These are phyloP conservation scores for Gossypium thurberi DNA, from an alignment of 345 rosid genomes.

Conservation along the genomic window DNA sequence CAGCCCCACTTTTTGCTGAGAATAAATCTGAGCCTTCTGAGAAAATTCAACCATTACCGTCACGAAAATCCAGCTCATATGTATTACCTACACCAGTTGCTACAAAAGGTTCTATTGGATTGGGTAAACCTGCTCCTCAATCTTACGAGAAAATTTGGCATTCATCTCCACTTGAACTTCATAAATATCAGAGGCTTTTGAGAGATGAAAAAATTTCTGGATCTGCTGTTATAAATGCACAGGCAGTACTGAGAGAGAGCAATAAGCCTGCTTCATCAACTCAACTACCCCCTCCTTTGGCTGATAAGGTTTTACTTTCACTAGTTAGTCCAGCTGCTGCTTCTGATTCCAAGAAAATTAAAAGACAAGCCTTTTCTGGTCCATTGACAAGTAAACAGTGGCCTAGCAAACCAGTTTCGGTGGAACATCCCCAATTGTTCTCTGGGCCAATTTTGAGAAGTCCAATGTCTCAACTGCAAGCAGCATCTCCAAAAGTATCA, in stretches of 20 bases:
- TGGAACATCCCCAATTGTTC: conserved; percentile 41
- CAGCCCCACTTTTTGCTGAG: conserved; percentile 74
- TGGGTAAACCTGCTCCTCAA: conserved; percentile 27
- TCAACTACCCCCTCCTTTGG: conserved; percentile 51
- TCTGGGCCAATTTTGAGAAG: conserved; percentile 69
- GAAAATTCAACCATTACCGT: conserved; percentile 41
- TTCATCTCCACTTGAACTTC: conserved; percentile 73
- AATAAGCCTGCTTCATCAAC: conserved; percentile 35
- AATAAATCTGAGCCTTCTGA: conserved; percentile 43
- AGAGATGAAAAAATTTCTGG: conserved; percentile 39
- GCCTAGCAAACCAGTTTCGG: conserved; percentile 34
- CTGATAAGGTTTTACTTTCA: conserved; percentile 45
- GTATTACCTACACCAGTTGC: conserved; percentile 82
- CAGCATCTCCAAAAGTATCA: conserved; percentile 48
- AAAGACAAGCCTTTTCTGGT: conserved; percentile 73
- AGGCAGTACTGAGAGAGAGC: conserved; percentile 53
- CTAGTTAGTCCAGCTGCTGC: conserved; percentile 31
- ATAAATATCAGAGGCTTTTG: conserved; percentile 19
- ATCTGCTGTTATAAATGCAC: conserved; percentile 25
- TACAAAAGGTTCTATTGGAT: conserved; percentile 41
- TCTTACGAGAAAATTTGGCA: conserved; percentile 43
- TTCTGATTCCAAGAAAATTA: conserved; percentile 45
- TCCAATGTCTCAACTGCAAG: conserved; percentile 38
- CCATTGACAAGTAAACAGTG: conserved; percentile 48
- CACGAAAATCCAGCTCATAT: conserved; percentile 67